Conservation (phyloP, 2,329 filamentous ascomycete species). For the Tolypocladium album region DNA sequence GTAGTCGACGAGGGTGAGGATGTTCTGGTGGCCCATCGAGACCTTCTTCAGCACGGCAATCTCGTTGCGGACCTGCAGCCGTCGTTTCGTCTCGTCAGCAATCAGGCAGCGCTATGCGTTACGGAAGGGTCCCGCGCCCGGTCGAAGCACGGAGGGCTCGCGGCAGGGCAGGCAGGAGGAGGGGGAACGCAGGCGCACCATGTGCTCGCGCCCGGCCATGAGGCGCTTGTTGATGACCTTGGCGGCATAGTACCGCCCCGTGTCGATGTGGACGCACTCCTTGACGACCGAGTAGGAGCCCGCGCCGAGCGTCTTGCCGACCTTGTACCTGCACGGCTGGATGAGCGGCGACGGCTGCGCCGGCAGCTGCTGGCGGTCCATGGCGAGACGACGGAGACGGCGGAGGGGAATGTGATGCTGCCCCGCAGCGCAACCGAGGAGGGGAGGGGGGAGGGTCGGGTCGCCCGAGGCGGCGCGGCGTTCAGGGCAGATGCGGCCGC, state of each 20-base stretch:
- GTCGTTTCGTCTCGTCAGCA: neutral
- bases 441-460: neutral
- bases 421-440: neutral
- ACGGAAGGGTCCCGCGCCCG: too few relatives aligned
- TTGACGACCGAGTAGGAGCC: conserved; percentile 98
- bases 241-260: conserved; percentile 92
- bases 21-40: conserved; percentile 99
- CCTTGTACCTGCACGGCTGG: conserved; percentile 96
- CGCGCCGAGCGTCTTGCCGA: conserved; percentile 91
- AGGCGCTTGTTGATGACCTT: conserved; percentile 99
- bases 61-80: conserved; percentile 82
- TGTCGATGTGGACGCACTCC: conserved; percentile 97
- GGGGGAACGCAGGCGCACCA: conserved; percentile 47
- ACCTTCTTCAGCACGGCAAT: conserved; percentile 95
- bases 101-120: too few relatives aligned
- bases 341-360: conserved; percentile 47
- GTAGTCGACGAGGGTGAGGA: conserved; percentile 94
- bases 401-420: neutral
- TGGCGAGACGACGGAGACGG: neutral
- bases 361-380: neutral
- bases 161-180: neutral
- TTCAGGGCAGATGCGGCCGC: neutral
- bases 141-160: neutral
- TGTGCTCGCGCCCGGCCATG: conserved; percentile 95
- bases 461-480: neutral